Evolutionary conservation across 495 filamentous ascomycete genomes (phyloP).

Genomic region (Penicillium waksmanii): DNA sequence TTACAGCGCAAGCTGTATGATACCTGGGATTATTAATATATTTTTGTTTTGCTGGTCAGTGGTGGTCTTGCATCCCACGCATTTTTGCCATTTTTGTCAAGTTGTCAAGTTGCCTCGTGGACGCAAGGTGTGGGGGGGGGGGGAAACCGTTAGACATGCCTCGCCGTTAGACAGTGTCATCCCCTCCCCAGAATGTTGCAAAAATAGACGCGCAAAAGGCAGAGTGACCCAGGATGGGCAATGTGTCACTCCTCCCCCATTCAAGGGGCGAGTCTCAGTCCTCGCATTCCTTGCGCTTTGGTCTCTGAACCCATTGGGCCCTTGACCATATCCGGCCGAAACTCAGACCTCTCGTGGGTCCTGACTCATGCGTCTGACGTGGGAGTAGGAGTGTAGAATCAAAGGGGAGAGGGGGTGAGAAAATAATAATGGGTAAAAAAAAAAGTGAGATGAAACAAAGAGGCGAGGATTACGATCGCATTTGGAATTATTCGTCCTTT

Average conservation of each 20-base stretch:
- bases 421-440: not conserved
- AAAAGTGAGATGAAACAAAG: not conserved
- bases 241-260: not conserved
- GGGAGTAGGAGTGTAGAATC: not conserved
- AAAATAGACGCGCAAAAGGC: constrained; percentile 1
- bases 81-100: not conserved
- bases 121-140: constrained; percentile 26
- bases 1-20: not conserved
- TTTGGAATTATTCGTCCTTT: constrained; percentile 1
- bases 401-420: not conserved
- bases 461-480: not conserved
- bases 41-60: too few relatives aligned
- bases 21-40: not conserved
- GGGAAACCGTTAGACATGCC: constrained; percentile 26
- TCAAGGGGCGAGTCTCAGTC: constrained; percentile 15
- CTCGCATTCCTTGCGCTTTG: constrained; percentile 25
- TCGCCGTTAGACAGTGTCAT: constrained; percentile 32
- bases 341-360: constrained; percentile 26
- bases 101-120: constrained; percentile 15
- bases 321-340: constrained; percentile 8
- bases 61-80: not conserved
- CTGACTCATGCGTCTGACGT: constrained; percentile 11
- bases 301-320: constrained; percentile 12
- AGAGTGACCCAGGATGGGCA: not conserved
- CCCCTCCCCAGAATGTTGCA: constrained; percentile 17